Evolutionary conservation across 164 flowering plant species (phyloP).

Genomic region (Houttuynia cordata): DNA sequence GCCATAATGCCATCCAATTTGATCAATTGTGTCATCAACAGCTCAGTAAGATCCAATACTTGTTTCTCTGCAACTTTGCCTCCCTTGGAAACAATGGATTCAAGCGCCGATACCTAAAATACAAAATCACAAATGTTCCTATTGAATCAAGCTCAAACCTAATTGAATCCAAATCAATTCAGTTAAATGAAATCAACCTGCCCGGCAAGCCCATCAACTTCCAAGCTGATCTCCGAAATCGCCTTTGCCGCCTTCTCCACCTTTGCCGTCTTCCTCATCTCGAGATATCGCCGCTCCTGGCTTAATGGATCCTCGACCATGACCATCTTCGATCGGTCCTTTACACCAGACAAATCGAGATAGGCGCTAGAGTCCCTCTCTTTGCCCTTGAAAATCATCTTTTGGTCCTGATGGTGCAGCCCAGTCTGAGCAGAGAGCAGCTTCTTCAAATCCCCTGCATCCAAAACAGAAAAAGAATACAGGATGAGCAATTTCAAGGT

Average conservation of each 20-base stretch:
- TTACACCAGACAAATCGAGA: slow-evolving; percentile 66
- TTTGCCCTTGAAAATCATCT: slow-evolving; percentile 62
- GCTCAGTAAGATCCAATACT: slow-evolving; percentile 53
- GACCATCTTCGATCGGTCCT: slow-evolving; percentile 68
- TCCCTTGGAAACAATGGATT: slow-evolving; percentile 54
- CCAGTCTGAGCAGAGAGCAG: slow-evolving; percentile 64
- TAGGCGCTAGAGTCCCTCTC: slow-evolving; percentile 68
- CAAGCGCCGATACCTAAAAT: slow-evolving; percentile 69
- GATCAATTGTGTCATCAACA: slow-evolving; percentile 75
- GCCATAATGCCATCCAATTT: slow-evolving; percentile 69
- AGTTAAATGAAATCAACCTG: slow-evolving; percentile 29
- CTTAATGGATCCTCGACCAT: slow-evolving; percentile 65
- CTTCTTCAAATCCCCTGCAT: slow-evolving; percentile 88
- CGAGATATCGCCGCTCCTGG: slow-evolving; percentile 58
- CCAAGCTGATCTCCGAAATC: slow-evolving; percentile 60
- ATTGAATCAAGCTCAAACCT: not conserved
- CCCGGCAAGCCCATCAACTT: slow-evolving; percentile 69
- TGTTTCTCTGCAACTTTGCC: slow-evolving; percentile 60
- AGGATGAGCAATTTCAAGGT: not conserved
- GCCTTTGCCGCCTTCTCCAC: slow-evolving; percentile 73
- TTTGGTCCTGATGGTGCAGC: slow-evolving; percentile 72
- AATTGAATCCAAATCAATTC: no score
- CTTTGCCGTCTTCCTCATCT: slow-evolving; percentile 63
- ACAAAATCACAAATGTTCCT: no score
- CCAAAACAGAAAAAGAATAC: not conserved